Conservation (phyloP, 2,329 filamentous ascomycete species). For the Hansfordia pulvinata region DNA sequence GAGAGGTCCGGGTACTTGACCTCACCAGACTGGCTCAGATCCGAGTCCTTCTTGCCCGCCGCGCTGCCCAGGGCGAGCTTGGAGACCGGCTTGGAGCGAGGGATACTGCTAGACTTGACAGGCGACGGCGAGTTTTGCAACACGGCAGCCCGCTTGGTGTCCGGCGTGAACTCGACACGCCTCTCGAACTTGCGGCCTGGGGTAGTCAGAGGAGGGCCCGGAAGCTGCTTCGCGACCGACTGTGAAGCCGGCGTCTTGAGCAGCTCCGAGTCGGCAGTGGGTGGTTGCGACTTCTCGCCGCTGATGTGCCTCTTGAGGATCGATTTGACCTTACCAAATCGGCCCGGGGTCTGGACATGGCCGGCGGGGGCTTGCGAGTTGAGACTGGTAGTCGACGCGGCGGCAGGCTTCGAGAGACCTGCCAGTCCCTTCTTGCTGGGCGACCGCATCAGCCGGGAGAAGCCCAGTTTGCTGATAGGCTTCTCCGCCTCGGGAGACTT, state of each 20-base stretch:
- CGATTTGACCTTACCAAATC: conserved; percentile 43
- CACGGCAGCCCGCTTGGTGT: conserved; percentile 37
- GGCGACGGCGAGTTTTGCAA: conserved; percentile 41
- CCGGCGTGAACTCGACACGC: conserved; percentile 68
- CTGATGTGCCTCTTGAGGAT: conserved; percentile 33
- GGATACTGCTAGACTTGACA: conserved; percentile 32
- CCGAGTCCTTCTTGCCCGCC: conserved; percentile 11
- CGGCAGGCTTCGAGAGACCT: not conserved
- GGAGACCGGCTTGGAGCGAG: conserved; percentile 24
- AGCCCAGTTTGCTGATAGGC: conserved; percentile 22
- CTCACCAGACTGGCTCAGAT: no score
- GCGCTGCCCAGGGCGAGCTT: conserved; percentile 19
- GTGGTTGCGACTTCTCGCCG: conserved; percentile 16
- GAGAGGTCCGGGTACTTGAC: conserved; percentile 41
- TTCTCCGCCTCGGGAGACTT: conserved; percentile 19
- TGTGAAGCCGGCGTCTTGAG: conserved; percentile 36
- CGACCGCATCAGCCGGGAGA: conserved; percentile 17
- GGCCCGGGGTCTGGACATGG: conserved; percentile 29
- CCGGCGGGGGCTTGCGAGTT: conserved; percentile 14
- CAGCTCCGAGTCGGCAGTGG: no score
- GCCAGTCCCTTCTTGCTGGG: conserved; percentile 9
- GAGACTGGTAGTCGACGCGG: conserved; percentile 26
- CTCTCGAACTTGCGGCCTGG: conserved; percentile 56
- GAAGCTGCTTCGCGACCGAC: conserved; percentile 37
- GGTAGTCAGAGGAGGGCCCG: conserved; percentile 42